Evolutionary conservation across 768 basidiomycete species (phyloP).

Genomic region (Dentipellis fragilis): DNA sequence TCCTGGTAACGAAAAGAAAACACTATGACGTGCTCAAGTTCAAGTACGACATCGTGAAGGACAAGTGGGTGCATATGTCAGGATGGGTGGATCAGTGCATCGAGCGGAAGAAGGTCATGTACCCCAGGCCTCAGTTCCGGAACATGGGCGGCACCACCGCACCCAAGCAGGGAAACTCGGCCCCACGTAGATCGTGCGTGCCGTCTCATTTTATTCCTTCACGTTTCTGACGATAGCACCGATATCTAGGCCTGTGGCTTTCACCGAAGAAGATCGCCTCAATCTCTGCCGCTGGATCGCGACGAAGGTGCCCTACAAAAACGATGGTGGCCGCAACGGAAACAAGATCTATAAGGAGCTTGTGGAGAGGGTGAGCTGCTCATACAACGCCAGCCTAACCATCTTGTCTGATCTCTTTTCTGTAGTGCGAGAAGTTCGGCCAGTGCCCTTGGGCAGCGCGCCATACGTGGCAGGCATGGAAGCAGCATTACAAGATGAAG

Average conservation of each 20-base stretch:
- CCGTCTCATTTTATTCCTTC: too few species aligned
- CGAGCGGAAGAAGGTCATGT: slow-evolving; percentile 1
- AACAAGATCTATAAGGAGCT: slow-evolving; percentile 8
- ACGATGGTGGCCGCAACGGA: slow-evolving; percentile 6
- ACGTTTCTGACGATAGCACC: too few species aligned
- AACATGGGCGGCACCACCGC: not conserved
- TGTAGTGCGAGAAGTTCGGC: slow-evolving; percentile 3
- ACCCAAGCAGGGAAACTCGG: too few species aligned
- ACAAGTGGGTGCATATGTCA: slow-evolving; percentile 9
- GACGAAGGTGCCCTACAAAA: slow-evolving; percentile 5
- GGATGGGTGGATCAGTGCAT: slow-evolving; percentile 11
- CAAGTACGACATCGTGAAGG: slow-evolving; percentile 6
- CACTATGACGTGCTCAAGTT: slow-evolving; percentile 5
- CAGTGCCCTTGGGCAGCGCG: slow-evolving; percentile 11
- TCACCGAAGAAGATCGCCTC: slow-evolving; percentile 7
- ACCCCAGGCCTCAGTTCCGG: not conserved
- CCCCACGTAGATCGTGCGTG: too few species aligned
- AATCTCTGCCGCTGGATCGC: slow-evolving; percentile 7
- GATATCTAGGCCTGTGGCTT: not conserved
- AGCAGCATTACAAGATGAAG: slow-evolving; percentile 17
- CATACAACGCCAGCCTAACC: not conserved
- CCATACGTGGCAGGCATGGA: slow-evolving; percentile 15
- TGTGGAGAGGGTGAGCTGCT: slow-evolving; percentile 6
- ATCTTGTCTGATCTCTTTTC: not conserved
- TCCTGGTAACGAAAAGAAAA: slow-evolving; percentile 1